Evolutionary conservation across 108 stramenopile species (phyloP).

Genomic region (Pinguiococcus pyrenoidosus): DNA sequence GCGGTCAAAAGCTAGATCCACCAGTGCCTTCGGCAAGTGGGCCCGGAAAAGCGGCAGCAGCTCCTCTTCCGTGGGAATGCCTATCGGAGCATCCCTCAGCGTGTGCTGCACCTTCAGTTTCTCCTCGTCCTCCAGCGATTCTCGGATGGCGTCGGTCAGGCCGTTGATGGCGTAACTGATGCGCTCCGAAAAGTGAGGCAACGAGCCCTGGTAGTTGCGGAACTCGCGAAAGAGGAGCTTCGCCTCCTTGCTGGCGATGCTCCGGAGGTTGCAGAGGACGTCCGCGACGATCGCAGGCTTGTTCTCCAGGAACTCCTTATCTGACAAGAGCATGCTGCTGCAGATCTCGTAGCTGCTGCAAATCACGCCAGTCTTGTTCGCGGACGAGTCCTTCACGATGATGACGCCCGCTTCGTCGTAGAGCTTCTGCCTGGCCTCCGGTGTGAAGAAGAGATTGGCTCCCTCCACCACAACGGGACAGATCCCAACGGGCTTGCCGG

Average conservation of each 20-base stretch:
- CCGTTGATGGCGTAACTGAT: constrained; percentile 75
- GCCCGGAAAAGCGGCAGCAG: constrained; percentile 35
- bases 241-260: constrained; percentile 71
- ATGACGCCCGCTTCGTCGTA: constrained; percentile 79
- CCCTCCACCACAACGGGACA: constrained; percentile 58
- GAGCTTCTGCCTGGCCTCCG: constrained; percentile 73
- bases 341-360: constrained; percentile 87
- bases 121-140: constrained; percentile 42
- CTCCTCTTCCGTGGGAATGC: constrained; percentile 15
- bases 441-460: constrained; percentile 83
- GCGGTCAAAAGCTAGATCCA: constrained; percentile 59
- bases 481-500: too few species aligned
- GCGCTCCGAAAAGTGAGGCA: constrained; percentile 68
- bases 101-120: not conserved
- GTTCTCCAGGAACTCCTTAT: constrained; percentile 78
- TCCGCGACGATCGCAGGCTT: constrained; percentile 72
- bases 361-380: constrained; percentile 97
- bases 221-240: constrained; percentile 92
- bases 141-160: constrained; percentile 76
- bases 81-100: constrained; percentile 10
- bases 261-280: constrained; percentile 69
- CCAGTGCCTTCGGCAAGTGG: constrained; percentile 59
- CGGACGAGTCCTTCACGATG: constrained; percentile 95
- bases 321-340: constrained; percentile 77
- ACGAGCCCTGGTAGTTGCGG: constrained; percentile 46